A percentile compares a stretch with the other conserved stretches of the same genome.
Evolutionary conservation across 2,329 filamentous ascomycete species (phyloP).

Genomic region (Arachnomyces sp.): DNA sequence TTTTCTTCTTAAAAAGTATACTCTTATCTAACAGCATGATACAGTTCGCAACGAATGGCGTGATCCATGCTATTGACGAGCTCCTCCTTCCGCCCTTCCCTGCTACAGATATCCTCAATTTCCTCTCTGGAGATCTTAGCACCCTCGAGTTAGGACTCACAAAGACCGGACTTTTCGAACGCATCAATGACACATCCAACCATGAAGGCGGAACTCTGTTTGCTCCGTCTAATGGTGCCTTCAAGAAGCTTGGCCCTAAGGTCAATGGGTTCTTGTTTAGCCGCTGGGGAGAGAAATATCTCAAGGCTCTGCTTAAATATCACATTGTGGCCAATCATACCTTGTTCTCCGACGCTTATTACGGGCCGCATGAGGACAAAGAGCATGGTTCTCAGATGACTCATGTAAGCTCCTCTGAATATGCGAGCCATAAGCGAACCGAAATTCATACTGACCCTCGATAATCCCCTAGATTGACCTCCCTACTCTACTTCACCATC

Average conservation of each 20-base stretch:
- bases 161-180: conserved; percentile 63
- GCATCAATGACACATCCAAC: conserved; percentile 48
- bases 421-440: not conserved
- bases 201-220: conserved; percentile 68
- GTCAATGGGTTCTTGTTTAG: conserved; percentile 85
- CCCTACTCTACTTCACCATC: conserved; percentile 61
- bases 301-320: conserved; percentile 71
- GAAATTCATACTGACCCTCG: conserved; percentile 23
- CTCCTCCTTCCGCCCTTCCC: conserved; percentile 70
- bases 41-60: conserved; percentile 70
- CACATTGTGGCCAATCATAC: conserved; percentile 67
- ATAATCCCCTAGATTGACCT: conserved; percentile 46
- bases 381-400: conserved; percentile 34
- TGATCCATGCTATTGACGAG: conserved; percentile 69
- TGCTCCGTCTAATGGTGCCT: conserved; percentile 74
- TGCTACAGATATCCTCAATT: conserved; percentile 55
- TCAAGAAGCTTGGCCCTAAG: conserved; percentile 61
- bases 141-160: conserved; percentile 67
- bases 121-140: conserved; percentile 64
- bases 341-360: conserved; percentile 77
- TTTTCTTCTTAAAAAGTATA: not conserved
- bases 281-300: conserved; percentile 62
- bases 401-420: conserved; percentile 23
- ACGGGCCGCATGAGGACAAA: conserved; percentile 40
- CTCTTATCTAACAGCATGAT: not conserved